phyloP scores from a whole-genome alignment of 2,329 filamentous ascomycete species.

The Dothideomycetes sp. region DNA sequence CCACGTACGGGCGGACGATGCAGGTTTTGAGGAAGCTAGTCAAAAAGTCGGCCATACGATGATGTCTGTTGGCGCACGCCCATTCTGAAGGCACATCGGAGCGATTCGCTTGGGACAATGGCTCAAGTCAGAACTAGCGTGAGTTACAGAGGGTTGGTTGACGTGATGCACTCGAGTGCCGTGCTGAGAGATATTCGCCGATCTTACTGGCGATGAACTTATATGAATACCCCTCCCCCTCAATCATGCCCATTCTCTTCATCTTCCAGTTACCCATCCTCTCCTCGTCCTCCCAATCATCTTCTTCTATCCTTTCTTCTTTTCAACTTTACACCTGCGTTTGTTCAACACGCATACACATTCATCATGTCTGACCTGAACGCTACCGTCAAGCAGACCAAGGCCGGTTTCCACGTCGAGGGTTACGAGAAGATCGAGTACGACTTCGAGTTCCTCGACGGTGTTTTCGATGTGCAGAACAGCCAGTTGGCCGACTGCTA shows the following conservation, averaged over 20 bases:
- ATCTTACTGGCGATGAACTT: conserved; percentile 5
- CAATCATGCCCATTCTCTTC: conserved; percentile 2
- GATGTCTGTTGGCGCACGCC: conserved; percentile 8
- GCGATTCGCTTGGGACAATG: conserved; percentile 10
- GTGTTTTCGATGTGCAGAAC: conserved; percentile 54
- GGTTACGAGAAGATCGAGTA: conserved; percentile 71
- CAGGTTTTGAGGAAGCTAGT: conserved; percentile 8
- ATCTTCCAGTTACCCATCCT: conserved; percentile 1
- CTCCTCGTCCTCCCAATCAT: conserved; percentile 1
- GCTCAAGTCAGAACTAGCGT: conserved; percentile 7
- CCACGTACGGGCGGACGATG: neutral
- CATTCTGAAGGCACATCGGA: conserved; percentile 9
- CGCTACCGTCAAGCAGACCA: conserved; percentile 53
- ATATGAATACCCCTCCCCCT: conserved; percentile 11
- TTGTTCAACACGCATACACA: conserved; percentile 18
- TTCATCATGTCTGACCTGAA: conserved; percentile 58
- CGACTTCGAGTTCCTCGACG: conserved; percentile 64
- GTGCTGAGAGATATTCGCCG: conserved; percentile 10
- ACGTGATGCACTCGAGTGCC: conserved; percentile 13
- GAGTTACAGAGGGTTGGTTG: conserved; percentile 2
- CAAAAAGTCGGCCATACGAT: conserved; percentile 6
- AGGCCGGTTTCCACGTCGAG: conserved; percentile 58
- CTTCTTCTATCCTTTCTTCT: conserved; percentile 11
- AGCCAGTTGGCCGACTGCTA: conserved; percentile 56
- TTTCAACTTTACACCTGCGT: conserved; percentile 10